Conservation (phyloP, 2,329 filamentous ascomycete genomes). For the Neonectria magnoliae region DNA sequence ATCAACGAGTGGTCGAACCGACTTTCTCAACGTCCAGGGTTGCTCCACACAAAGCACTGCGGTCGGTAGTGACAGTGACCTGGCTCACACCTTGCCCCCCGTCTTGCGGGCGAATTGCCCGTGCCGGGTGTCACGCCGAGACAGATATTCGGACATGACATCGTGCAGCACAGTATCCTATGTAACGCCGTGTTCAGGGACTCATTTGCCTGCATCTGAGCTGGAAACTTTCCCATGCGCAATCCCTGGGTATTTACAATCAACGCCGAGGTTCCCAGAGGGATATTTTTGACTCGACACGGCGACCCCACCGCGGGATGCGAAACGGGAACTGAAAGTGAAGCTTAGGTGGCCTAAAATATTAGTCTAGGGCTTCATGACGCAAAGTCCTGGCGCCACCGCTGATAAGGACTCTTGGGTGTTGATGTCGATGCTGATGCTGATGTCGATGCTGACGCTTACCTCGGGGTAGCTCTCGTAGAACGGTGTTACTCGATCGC, state of each 20-base stretch:
- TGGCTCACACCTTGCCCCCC: not conserved
- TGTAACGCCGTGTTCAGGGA: not conserved
- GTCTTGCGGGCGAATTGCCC: not conserved
- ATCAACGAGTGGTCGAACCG: not conserved
- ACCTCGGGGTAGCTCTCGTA: constrained; percentile 4
- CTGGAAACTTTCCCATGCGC: not conserved
- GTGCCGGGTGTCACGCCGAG: not conserved
- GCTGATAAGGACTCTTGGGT: not conserved
- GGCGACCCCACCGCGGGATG: constrained; percentile 11
- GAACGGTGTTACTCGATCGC: constrained; percentile 9
- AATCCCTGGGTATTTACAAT: no score
- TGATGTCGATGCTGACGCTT: constrained; percentile 8
- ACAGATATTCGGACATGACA: not conserved
- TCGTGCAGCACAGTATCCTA: not conserved
- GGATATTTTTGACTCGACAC: not conserved
- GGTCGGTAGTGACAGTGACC: not conserved
- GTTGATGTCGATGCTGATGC: not conserved
- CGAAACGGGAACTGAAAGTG: constrained; percentile 7
- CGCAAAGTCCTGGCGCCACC: constrained; percentile 1
- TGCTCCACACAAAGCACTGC: constrained; percentile 5
- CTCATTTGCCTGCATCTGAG: not conserved
- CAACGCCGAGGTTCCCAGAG: not conserved
- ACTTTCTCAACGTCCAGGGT: not conserved
- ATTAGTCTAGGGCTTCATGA: not conserved
- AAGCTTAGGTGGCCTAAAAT: not conserved